Evolutionary conservation across 805 yeast species (phyloP), one percentile per base, ranked within the genome.

Genomic region (Hanseniaspora lachancei): DNA sequence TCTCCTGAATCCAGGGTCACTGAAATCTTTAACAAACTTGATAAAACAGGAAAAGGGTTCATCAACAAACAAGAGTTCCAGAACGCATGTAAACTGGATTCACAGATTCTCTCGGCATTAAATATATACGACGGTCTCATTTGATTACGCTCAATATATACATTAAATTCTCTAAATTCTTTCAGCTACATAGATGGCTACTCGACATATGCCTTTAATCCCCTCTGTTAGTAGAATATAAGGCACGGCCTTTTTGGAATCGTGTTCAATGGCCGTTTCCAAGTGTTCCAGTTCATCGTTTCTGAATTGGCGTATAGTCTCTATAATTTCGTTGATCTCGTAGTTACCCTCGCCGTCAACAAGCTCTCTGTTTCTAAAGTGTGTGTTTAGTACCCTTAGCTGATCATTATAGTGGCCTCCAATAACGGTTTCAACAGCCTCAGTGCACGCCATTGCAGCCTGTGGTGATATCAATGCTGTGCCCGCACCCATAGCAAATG

Each of bases 361-460:
- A 23, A 68, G 68, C 18, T 72, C 66, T 44, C 42, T 55, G 24
- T 38, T 46, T 18, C 78, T 76, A 64, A 76, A 86, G 58, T 83
- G 84, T 60, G 80, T 82, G 68, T 78, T 77, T 56, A 93, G 72
- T 42, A 81, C 79, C 54, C 98, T 74, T 60, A 93, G 72, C 68
- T 93, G 98, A 59, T 81, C 82, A 66, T 93, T 93, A 70, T 93
- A 93, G 67, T 93, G 98, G 1, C 86, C 86, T 1, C 98, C 98
- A 67, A 93, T 93, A 6, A 93, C 97, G 0, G 98, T 93, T 69
- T 93, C 98, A 1, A 93, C 97, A 0, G 97, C 97, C 58, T 89
- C 97, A 0, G 98, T 93, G 67, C 98, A 93, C 1, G 98, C 97
- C 98, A 93, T 93, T 2, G 98, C 97, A 2, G 96, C 97, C 66